phyloP scores from a whole-genome alignment of 1,284 basidiomycete genomes.

The Trametes hirsuta region DNA sequence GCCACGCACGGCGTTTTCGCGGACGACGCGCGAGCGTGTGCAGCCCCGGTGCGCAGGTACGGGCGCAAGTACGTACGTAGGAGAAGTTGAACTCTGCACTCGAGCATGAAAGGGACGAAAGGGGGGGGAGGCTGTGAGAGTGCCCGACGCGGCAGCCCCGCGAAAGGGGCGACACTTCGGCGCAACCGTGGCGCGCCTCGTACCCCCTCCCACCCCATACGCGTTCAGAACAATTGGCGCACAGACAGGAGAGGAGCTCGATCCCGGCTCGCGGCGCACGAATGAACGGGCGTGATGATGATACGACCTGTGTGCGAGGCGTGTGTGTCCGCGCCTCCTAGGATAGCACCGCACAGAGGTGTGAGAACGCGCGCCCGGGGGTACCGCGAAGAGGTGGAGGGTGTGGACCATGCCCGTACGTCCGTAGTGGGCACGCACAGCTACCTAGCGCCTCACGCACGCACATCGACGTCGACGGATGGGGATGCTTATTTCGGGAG shows the following conservation, averaged over 20 bases:
- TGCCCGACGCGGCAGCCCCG: no score
- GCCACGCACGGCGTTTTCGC: constrained; percentile 6
- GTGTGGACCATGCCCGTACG: neutral
- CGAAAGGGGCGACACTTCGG: neutral
- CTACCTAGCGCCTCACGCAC: no score
- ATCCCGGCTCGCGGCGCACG: neutral
- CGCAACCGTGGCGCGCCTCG: neutral
- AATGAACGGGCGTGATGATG: no score
- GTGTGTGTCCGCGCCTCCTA: neutral
- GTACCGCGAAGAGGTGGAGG: neutral
- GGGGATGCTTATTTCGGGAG: constrained; percentile 7
- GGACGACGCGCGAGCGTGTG: constrained; percentile 10
- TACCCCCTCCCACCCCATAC: no score
- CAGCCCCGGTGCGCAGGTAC: neutral
- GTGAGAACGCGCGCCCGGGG: constrained; percentile 5
- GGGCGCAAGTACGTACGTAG: no score
- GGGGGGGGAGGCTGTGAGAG: no score
- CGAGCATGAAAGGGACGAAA: no score
- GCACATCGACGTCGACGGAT: neutral
- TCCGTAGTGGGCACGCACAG: no score
- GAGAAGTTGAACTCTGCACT: no score
- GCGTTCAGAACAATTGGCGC: no score
- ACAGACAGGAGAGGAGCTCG: no score
- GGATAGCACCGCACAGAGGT: neutral
- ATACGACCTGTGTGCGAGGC: no score